Conservation (phyloP, 345 rosid genomes). For the Isatis tinctoria region DNA sequence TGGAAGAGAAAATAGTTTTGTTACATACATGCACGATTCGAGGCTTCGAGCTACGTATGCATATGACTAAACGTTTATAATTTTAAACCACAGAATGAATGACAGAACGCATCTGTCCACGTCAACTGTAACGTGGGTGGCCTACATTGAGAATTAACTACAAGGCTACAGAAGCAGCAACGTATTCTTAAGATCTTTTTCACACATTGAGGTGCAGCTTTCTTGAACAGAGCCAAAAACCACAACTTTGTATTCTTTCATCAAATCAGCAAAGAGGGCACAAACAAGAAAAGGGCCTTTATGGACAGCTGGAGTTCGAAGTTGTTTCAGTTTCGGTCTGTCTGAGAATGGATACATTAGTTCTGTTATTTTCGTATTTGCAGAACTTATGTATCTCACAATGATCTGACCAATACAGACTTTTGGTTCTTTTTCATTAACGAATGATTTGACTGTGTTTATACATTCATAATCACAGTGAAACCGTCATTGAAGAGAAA, state of each 20-base stretch:
- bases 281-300: not conserved
- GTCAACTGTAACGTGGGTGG: slow-evolving; percentile 22
- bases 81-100: slow-evolving; percentile 11
- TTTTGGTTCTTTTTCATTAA: not conserved
- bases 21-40: not conserved
- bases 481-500: not conserved
- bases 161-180: slow-evolving; percentile 27
- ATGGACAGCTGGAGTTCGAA: not conserved
- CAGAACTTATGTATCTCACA: not conserved
- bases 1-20: not conserved
- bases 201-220: slow-evolving; percentile 28
- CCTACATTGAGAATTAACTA: slow-evolving; percentile 18
- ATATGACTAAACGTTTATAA: slow-evolving; percentile 1
- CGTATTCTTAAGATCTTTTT: slow-evolving; percentile 22
- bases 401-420: not conserved
- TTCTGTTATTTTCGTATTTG: not conserved
- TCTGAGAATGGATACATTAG: slow-evolving; percentile 1
- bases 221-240: slow-evolving; percentile 18
- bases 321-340: not conserved
- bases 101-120: not conserved
- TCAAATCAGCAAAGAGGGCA: slow-evolving; percentile 9
- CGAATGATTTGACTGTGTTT: not conserved
- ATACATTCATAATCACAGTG: slow-evolving; percentile 14
- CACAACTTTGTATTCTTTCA: slow-evolving; percentile 19
- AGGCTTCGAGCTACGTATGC: not conserved